Percentiles rank a stretch among this genome's conserved stretches.
These are phyloP conservation scores for Monosporascus cannonballus DNA, from an alignment of 2,329 filamentous ascomycete species.

Conservation along the genomic window DNA sequence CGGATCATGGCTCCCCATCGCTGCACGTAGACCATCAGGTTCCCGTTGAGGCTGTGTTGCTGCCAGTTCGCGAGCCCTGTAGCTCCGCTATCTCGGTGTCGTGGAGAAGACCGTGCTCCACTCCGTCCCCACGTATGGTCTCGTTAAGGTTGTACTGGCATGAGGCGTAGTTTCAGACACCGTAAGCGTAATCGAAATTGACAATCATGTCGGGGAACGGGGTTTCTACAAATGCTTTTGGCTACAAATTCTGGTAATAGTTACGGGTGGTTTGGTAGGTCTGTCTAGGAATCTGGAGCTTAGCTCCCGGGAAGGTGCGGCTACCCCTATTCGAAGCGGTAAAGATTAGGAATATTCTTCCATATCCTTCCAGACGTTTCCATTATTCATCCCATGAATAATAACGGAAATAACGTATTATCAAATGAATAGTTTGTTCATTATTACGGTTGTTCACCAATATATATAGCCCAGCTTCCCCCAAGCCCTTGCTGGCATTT, in stretches of 20 bases:
- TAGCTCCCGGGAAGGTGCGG: too few relatives aligned
- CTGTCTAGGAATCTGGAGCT: too few relatives aligned
- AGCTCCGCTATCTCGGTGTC: slow-evolving; percentile 46
- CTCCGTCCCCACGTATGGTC: slow-evolving; percentile 26
- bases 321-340: too few relatives aligned
- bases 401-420: too few relatives aligned
- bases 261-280: slow-evolving; percentile 16
- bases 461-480: too few relatives aligned
- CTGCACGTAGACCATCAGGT: slow-evolving; percentile 52
- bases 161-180: slow-evolving; percentile 49
- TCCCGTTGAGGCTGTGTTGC: slow-evolving; percentile 50
- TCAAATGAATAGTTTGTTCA: too few relatives aligned
- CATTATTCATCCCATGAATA: too few relatives aligned
- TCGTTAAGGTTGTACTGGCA: slow-evolving; percentile 48
- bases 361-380: too few relatives aligned
- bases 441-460: too few relatives aligned
- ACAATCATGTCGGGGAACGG: slow-evolving; percentile 26
- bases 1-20: slow-evolving; percentile 34
- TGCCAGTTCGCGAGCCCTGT: slow-evolving; percentile 58
- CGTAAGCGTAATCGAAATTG: slow-evolving; percentile 43
- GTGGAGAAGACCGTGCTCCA: slow-evolving; percentile 24
- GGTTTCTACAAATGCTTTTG: slow-evolving; percentile 30
- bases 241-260: slow-evolving; percentile 39
- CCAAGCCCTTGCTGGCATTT: too few relatives aligned
- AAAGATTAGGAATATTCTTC: too few relatives aligned